Base-by-base conservation (phyloP, 768 basidiomycete genomes). In the Strobilomyces echinocephalus region DNA sequence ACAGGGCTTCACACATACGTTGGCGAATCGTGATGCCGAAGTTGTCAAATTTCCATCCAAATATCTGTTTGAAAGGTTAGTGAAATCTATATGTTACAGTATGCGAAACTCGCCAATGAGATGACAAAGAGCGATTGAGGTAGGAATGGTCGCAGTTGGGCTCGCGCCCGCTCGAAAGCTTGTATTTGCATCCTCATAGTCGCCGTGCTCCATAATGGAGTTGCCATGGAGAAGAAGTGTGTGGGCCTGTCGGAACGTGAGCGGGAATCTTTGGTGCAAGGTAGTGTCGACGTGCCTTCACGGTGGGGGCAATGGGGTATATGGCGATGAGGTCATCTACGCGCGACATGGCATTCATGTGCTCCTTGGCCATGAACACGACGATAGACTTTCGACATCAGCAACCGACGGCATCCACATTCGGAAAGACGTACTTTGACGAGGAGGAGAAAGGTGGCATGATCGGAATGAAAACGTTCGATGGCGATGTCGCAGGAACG, bases 281-380 rank as follows among this genome's bases (percentile, higher is more conserved):
- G 5, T 18, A 14, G 24, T 3, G 3, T 34, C 20, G 2, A 46
- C 40, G 14, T 36, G 12, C 57, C 53, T 43, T 31, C 18, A 50
- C 33, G 0, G 35, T 7, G 10, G 14, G 10, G 8, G 12, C 33
- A 9, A 28, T 18, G 2, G 31, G 41, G 10, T 12, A 16, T 8
- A 8, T 15, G n/a, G 16, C 38, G 4, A 40, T 31, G 33, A 50
- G 40, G 16, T 43, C 41, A 5, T 43, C 50, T 8, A 50, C 11
- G 8, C 48, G 52, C 4, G 55, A 59, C 31, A 57, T 50, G 7
- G 52, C 58, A n/a, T 49, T 39, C 1, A n/a, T 10, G 12, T 49
- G 18, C 16, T 56, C 45, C 20, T 54, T 54, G 9, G 43, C 47
- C 38, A 52, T 46, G 14, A 46, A 56, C 2, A 52, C 3, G 21